Base-by-base conservation (phyloP, 306 rosid species). In the Dalbergia cochinchinensis region DNA sequence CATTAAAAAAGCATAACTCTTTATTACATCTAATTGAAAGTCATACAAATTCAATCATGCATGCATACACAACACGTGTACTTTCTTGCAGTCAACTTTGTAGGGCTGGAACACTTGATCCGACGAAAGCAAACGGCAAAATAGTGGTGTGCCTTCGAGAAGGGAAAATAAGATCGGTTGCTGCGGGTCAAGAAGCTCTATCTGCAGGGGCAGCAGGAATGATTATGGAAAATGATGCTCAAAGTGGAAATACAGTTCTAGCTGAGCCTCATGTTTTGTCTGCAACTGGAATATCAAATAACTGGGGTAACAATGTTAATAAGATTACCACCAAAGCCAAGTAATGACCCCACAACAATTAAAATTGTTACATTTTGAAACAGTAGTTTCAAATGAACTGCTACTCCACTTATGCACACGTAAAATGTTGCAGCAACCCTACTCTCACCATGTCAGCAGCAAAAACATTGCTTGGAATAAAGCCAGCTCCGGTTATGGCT, bases 211-310 rank as follows among this genome's bases (percentile, higher is more conserved):
- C 88, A 5, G 76, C 69, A 0, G 92, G 88, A 26, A 82, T 91
- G 91, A 18, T 88, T 81, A 53, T 88, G 65, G 67, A 18, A 14
- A 88, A 91, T 22, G 73, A 41, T 35, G 14, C 7, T 44, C 0
- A 1, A 11, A 45, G 48, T 54, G 92, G 82, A 31, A 73, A 74
- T 26, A 87, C 77, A 47, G 1, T 74, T 55, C 11, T 48, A 7
- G 77, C 88, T 5, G 94, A 90, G 71, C 61, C 88, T 75, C 92
- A 90, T 44, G 48, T 80, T 34, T 73, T 88, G 13, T 84, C 94
- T 4, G 69, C 83, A 65, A 39, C 88, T 14, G 15, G 19, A 0
- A 0, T 26, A 1, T 1, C 16, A n/a, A 54, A 6, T 16, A n/a
- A 54, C 0, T 26, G 20, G 26, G 22, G 16, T 8, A 5, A 13